These are phyloP conservation scores for Cryptomeria japonica DNA, from an alignment of 75 land plant genomes.

Conservation along the genomic window DNA sequence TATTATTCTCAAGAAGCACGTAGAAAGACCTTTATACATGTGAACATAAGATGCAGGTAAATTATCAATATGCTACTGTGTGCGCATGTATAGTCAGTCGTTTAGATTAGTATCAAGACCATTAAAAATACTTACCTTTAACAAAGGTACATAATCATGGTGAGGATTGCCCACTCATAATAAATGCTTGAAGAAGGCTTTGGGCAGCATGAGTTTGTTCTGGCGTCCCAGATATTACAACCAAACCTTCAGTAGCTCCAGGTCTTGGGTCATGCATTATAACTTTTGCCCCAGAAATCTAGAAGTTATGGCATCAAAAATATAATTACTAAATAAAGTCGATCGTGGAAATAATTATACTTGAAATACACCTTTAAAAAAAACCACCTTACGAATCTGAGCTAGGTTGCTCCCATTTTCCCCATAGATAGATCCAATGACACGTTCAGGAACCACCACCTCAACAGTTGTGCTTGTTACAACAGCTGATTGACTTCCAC, in stretches of 20 bases:
- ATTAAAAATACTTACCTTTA: background rate
- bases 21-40: background rate
- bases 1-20: background rate
- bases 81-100: background rate
- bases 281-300: slow-evolving; percentile 77
- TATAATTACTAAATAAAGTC: background rate
- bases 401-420: slow-evolving; percentile 51
- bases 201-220: slow-evolving; percentile 77
- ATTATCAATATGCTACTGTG: background rate
- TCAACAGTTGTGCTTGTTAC: slow-evolving; percentile 70
- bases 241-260: slow-evolving; percentile 31
- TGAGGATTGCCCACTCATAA: slow-evolving; percentile 35
- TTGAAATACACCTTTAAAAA: background rate
- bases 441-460: slow-evolving; percentile 47
- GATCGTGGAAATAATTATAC: background rate
- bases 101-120: background rate
- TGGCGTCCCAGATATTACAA: slow-evolving; percentile 66
- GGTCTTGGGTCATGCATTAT: slow-evolving; percentile 46
- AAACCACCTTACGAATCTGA: slow-evolving; percentile 50
- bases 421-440: slow-evolving; percentile 53
- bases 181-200: slow-evolving; percentile 73
- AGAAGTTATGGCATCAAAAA: background rate
- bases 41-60: background rate
- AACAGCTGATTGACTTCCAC: slow-evolving; percentile 50
- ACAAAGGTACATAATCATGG: background rate